Percentiles rank a stretch among this genome's conserved stretches.
These are phyloP conservation scores for Maudiozyma saulgeensis DNA, from an alignment of 805 yeast genomes.

Conservation along the genomic window DNA sequence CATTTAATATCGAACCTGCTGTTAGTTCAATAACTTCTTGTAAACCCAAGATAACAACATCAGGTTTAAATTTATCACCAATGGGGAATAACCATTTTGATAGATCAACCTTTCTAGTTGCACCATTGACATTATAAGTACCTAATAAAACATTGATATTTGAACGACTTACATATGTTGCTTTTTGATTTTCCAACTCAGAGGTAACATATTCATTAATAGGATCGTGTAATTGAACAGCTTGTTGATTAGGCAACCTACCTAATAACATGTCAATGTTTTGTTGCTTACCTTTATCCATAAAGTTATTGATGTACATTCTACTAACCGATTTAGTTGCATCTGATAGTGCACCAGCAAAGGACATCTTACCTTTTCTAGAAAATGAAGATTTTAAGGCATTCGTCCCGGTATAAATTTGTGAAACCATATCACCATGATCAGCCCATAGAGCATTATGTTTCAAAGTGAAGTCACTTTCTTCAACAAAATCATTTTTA, in stretches of 20 bases:
- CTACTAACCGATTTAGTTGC: constrained; percentile 93
- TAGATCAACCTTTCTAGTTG: constrained; percentile 47
- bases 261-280: constrained; percentile 84
- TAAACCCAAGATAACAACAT: constrained; percentile 78
- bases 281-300: constrained; percentile 83
- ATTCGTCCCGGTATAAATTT: constrained; percentile 94
- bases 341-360: constrained; percentile 95
- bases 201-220: constrained; percentile 73
- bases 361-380: constrained; percentile 88
- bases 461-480: constrained; percentile 51
- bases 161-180: constrained; percentile 49
- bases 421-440: constrained; percentile 93
- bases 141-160: constrained; percentile 66
- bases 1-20: constrained; percentile 81
- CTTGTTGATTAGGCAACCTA: constrained; percentile 55
- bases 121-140: constrained; percentile 82
- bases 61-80: constrained; percentile 49
- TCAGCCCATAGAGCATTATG: constrained; percentile 95
- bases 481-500: constrained; percentile 21
- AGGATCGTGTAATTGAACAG: constrained; percentile 79
- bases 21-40: constrained; percentile 92
- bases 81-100: constrained; percentile 76
- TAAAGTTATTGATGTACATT: constrained; percentile 91
- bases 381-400: constrained; percentile 93
- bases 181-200: constrained; percentile 36